phyloP scores from a whole-genome alignment of 2,329 filamentous ascomycete species.

The Myriosclerotinia curreyana region DNA sequence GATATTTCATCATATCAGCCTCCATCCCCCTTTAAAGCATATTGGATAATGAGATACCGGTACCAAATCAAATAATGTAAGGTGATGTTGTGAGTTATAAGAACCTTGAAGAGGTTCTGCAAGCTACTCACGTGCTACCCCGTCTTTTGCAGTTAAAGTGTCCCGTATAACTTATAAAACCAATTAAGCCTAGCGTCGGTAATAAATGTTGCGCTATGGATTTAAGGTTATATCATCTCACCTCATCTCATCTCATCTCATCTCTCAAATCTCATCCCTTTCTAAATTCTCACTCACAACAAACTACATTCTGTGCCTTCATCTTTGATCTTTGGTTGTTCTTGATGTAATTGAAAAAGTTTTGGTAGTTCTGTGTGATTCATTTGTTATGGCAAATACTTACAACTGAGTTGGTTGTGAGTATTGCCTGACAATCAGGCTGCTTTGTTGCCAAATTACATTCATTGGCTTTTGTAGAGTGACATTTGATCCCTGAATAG shows the following conservation, averaged over 20 bases:
- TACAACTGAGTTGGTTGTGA: not conserved
- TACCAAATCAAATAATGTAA: not conserved
- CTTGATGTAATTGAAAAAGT: not conserved
- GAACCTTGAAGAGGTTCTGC: not conserved
- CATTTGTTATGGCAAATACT: not conserved
- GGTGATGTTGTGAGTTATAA: not conserved
- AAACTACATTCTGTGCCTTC: not conserved
- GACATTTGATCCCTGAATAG: not conserved
- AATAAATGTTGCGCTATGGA: no score
- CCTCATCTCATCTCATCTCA: not conserved
- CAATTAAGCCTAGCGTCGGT: not conserved
- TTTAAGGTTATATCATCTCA: no score
- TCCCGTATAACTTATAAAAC: not conserved
- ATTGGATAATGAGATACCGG: no score
- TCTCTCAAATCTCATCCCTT: not conserved
- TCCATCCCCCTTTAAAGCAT: no score
- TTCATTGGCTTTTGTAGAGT: not conserved
- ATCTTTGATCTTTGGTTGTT: not conserved
- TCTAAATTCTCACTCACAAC: not conserved
- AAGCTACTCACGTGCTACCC: not conserved
- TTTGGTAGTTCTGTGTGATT: not conserved
- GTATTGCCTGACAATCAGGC: not conserved
- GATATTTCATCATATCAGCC: not conserved
- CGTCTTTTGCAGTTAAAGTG: not conserved
- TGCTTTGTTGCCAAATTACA: not conserved